phyloP scores from a whole-genome alignment of 129 eudicot genomes.

The Scalesia atractyloides region DNA sequence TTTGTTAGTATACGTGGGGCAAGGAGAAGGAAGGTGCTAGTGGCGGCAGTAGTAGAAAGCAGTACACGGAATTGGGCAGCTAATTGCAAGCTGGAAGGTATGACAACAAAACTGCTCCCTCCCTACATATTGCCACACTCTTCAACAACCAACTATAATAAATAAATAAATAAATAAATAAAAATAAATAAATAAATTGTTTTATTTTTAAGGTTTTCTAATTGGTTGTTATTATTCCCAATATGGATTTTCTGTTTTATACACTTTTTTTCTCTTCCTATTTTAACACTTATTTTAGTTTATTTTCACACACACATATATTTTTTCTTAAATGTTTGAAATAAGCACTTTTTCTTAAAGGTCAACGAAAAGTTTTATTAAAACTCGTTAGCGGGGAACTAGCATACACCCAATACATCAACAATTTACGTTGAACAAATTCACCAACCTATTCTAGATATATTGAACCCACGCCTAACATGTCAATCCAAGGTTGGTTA shows the following conservation, averaged over 20 bases:
- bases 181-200: neutral
- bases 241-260: neutral
- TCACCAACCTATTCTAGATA: no score
- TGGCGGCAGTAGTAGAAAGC: constrained; percentile 22
- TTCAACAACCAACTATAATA: neutral
- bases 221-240: constrained; percentile 1
- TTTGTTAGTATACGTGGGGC: constrained; percentile 6
- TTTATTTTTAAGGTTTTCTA: constrained; percentile 20
- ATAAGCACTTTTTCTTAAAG: no score
- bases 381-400: no score
- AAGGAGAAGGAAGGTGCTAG: constrained; percentile 28
- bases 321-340: no score
- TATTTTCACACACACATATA: no score
- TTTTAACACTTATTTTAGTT: no score
- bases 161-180: neutral
- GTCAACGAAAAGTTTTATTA: no score
- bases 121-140: neutral
- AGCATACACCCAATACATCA: no score
- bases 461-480: no score
- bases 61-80: constrained; percentile 35
- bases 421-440: no score
- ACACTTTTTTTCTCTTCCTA: no score
- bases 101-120: constrained; percentile 10
- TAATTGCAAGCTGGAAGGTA: constrained; percentile 36
- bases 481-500: no score